phyloP scores from a whole-genome alignment of 495 filamentous ascomycete genomes.

The Niebla homalea region DNA sequence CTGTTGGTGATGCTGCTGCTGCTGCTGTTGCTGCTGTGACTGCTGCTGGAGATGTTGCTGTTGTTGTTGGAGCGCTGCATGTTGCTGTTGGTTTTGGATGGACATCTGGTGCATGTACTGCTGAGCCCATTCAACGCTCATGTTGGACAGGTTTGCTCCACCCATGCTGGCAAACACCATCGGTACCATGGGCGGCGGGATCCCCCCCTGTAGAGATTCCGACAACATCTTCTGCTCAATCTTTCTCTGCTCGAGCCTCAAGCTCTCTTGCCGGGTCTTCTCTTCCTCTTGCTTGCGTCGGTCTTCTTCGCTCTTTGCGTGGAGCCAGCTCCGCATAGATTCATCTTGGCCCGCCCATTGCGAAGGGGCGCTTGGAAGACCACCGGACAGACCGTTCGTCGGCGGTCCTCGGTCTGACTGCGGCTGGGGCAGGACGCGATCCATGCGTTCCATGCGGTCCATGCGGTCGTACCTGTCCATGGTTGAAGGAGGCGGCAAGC shows the following conservation, averaged over 20 bases:
- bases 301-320: constrained; percentile 76
- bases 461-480: constrained; percentile 9
- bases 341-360: constrained; percentile 68
- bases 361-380: constrained; percentile 55
- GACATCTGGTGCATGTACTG: constrained; percentile 43
- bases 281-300: constrained; percentile 76
- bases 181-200: constrained; percentile 78
- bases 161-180: constrained; percentile 80
- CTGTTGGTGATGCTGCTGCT: constrained; percentile 37
- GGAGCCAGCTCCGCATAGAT: constrained; percentile 67
- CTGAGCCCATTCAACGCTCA: constrained; percentile 59
- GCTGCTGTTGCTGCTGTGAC: constrained; percentile 33
- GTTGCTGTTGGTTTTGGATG: constrained; percentile 39
- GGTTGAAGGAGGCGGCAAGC: constrained; percentile 27
- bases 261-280: constrained; percentile 66
- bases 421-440: constrained; percentile 19
- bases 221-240: constrained; percentile 75
- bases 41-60: constrained; percentile 35
- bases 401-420: constrained; percentile 23
- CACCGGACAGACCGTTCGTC: constrained; percentile 30
- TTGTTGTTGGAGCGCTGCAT: constrained; percentile 28
- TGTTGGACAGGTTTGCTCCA: constrained; percentile 45
- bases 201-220: constrained; percentile 64
- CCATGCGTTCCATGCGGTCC: constrained; percentile 6
- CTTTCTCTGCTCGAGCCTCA: constrained; percentile 66